These are phyloP conservation scores for Thermothelomyces thermophilus DNA, from an alignment of 2,329 filamentous ascomycete species.

Conservation along the genomic window DNA sequence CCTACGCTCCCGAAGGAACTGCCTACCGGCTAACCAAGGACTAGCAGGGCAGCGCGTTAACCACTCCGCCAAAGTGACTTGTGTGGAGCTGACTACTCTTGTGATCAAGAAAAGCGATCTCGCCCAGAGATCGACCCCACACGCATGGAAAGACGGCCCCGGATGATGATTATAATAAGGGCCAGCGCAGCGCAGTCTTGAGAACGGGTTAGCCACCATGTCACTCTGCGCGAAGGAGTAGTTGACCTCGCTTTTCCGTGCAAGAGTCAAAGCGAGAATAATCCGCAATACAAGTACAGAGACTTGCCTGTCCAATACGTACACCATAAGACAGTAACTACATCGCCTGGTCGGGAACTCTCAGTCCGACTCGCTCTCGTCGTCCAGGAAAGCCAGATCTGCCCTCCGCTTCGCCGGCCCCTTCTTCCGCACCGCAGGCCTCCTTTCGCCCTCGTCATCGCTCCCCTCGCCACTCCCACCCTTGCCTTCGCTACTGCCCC, in stretches of 20 bases:
- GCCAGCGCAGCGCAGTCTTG: too few species aligned
- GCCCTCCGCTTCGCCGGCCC: slow-evolving; percentile 40
- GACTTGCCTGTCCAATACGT: too few species aligned
- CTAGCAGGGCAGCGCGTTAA: slow-evolving; percentile 24
- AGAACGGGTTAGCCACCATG: too few species aligned
- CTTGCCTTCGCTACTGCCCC: slow-evolving; percentile 21
- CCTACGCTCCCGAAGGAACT: slow-evolving; percentile 22
- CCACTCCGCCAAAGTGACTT: slow-evolving; percentile 23
- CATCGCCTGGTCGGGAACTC: not conserved
- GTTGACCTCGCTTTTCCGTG: too few species aligned
- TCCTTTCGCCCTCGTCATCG: slow-evolving; percentile 25
- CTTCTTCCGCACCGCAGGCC: slow-evolving; percentile 27
- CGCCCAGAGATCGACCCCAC: not conserved
- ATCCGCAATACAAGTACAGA: too few species aligned
- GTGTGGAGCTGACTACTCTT: not conserved
- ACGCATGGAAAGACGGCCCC: not conserved
- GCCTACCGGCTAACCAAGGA: slow-evolving; percentile 13
- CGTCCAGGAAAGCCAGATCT: slow-evolving; percentile 60
- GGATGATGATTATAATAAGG: too few species aligned
- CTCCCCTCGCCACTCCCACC: slow-evolving; percentile 24
- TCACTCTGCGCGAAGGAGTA: too few species aligned
- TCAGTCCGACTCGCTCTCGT: slow-evolving; percentile 62
- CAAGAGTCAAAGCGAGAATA: too few species aligned
- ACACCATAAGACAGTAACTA: not conserved
- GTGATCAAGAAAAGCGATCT: not conserved